Evolutionary conservation across 148 eudicot genomes (phyloP), one percentile per base, ranked within the genome.

Genomic region (Pharnaceum exiguum): DNA sequence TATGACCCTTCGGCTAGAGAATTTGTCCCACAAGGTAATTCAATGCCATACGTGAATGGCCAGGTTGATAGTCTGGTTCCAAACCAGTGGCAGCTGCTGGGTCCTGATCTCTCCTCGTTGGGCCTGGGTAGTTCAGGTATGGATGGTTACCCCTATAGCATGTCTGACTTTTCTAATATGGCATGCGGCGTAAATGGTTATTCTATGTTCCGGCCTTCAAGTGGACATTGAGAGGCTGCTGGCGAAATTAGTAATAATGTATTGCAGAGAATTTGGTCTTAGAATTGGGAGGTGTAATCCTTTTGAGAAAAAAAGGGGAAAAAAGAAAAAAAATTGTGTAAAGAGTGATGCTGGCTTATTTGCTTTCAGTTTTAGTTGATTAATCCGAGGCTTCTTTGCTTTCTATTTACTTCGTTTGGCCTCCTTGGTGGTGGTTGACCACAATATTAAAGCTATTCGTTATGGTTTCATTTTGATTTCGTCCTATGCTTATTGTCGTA

Each of bases 131-230:
- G 66, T 55, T 26, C 76, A 11, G 86, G 79, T n/a, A 53, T 59
- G 61, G 86, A 80, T 49, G 82, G 86, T 25, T 88, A 88, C 69
- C 53, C 71, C 5, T 88, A 81, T 71, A 75, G 75, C 48, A 53
- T 77, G 26, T 78, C 83, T 0, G 96, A 85, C 28, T 85, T 83
- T 63, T 48, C 95, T 7, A 86, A 82, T 51, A 50, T 82, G 61
- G 57, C 78, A 7, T 54, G 77, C 18, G 79, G 82, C 25, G 65
- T 80, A 8, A 85, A 85, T 67, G 84, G 86, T n/a, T 88, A 93
- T 39, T 42, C 78, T 2, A 67, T 86, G 53, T 85, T 77, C 73
- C 71, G 85, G 67, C 96, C 96, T 40, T 85, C 96, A 37, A 85
- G 72, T 72, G 88, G 98, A 43, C 90, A 67, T 57, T 85, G 77